These are phyloP conservation scores for Orbilia blumenaviensis DNA, from an alignment of 2,329 filamentous ascomycete genomes.

Conservation along the genomic window DNA sequence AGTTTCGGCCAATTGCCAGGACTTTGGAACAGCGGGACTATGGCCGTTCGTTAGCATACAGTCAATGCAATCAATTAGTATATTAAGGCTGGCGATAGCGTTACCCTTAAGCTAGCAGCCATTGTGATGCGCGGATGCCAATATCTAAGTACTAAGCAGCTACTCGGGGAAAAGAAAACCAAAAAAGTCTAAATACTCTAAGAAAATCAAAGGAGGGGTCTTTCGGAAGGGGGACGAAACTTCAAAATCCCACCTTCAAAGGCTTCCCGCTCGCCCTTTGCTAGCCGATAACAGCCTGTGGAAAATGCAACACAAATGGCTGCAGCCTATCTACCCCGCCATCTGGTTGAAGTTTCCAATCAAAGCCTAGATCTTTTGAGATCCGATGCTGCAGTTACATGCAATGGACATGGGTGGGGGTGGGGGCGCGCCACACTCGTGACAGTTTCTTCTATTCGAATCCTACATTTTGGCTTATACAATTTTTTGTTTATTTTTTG, in stretches of 20 bases:
- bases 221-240: background rate
- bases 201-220: background rate
- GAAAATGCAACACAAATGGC: slow-evolving; percentile 21
- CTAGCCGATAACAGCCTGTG: slow-evolving; percentile 22
- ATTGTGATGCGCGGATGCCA: slow-evolving; percentile 6
- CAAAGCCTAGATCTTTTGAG: slow-evolving; percentile 5
- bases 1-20: slow-evolving; percentile 51
- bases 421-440: background rate
- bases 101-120: slow-evolving; percentile 42
- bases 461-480: background rate
- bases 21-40: slow-evolving; percentile 50
- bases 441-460: background rate
- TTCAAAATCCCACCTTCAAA: background rate
- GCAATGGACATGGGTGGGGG: background rate
- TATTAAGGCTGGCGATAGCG: background rate
- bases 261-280: slow-evolving; percentile 18
- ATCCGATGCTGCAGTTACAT: background rate
- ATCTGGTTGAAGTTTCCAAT: slow-evolving; percentile 27
- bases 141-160: background rate
- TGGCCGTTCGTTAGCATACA: background rate
- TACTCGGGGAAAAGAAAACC: background rate
- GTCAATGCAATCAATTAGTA: background rate
- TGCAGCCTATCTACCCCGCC: slow-evolving; percentile 12
- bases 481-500: background rate
- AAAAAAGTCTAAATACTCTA: background rate